Evolutionary conservation across 2,329 filamentous ascomycete species (phyloP).

Genomic region (Colletotrichum sp.): DNA sequence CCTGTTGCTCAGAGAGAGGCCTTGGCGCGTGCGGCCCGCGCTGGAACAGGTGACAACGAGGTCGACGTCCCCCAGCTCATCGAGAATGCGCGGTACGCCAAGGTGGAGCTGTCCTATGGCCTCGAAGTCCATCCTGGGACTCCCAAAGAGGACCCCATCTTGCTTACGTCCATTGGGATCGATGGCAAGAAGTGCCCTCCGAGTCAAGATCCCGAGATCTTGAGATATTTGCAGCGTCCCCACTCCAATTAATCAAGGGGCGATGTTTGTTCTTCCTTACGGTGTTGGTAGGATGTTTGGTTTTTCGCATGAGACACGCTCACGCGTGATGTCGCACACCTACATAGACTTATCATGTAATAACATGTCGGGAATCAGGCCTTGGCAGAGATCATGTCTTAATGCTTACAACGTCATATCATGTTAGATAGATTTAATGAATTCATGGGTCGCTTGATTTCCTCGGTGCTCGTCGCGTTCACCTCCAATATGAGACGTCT

Average conservation of each 20-base stretch:
- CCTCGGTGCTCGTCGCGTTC: background rate
- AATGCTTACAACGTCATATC: background rate
- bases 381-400: background rate
- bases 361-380: background rate
- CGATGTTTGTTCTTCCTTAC: background rate
- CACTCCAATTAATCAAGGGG: background rate
- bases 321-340: background rate
- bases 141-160: constrained; percentile 40
- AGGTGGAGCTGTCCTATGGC: constrained; percentile 5
- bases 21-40: constrained; percentile 6
- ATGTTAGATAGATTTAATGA: background rate
- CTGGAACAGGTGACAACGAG: constrained; percentile 13
- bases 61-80: constrained; percentile 17
- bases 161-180: constrained; percentile 30
- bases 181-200: constrained; percentile 35
- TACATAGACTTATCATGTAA: background rate
- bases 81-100: constrained; percentile 11
- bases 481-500: background rate
- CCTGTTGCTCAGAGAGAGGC: constrained; percentile 24
- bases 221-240: constrained; percentile 17
- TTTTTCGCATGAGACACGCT: background rate
- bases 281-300: background rate
- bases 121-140: constrained; percentile 47
- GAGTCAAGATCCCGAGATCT: constrained; percentile 41
- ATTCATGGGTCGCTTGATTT: background rate